Percentiles rank a stretch among this genome's conserved stretches.
Evolutionary conservation across 202 grass and related monocot species (phyloP).

Genomic region (Bolboschoenoplectus hybrid): DNA sequence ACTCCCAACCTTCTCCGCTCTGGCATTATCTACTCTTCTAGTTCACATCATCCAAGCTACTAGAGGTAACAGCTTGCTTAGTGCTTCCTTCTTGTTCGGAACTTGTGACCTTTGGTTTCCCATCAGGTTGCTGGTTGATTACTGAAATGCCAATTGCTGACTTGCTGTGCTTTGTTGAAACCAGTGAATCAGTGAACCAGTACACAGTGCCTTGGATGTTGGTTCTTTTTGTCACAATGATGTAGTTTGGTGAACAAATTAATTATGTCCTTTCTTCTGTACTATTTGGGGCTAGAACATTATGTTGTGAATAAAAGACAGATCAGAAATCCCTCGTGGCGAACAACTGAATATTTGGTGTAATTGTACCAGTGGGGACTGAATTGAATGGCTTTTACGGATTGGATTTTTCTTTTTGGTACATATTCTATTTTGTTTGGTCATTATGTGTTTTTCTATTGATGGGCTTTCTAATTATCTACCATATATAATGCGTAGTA

Average conservation of each 20-base stretch:
- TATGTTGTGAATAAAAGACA: neutral
- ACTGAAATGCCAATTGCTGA: neutral
- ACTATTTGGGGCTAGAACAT: neutral
- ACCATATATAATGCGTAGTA: neutral
- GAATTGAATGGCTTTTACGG: no score
- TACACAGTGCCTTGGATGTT: neutral
- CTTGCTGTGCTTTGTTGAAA: neutral
- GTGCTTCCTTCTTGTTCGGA: neutral
- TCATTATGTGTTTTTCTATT: neutral
- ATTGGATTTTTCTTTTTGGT: neutral
- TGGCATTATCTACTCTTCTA: neutral
- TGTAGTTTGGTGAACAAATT: neutral
- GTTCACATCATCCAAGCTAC: neutral
- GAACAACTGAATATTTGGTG: neutral
- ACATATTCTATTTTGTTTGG: neutral
- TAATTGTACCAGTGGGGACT: neutral
- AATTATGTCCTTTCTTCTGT: neutral
- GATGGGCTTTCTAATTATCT: neutral
- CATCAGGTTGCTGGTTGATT: neutral
- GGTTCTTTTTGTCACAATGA: neutral
- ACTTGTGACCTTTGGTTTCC: neutral
- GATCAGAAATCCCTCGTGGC: neutral
- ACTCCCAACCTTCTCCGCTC: neutral
- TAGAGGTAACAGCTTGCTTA: neutral
- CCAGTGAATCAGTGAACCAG: neutral